Evolutionary conservation across 2,329 filamentous ascomycete species (phyloP).

Genomic region (Leptographium galeiforme): DNA sequence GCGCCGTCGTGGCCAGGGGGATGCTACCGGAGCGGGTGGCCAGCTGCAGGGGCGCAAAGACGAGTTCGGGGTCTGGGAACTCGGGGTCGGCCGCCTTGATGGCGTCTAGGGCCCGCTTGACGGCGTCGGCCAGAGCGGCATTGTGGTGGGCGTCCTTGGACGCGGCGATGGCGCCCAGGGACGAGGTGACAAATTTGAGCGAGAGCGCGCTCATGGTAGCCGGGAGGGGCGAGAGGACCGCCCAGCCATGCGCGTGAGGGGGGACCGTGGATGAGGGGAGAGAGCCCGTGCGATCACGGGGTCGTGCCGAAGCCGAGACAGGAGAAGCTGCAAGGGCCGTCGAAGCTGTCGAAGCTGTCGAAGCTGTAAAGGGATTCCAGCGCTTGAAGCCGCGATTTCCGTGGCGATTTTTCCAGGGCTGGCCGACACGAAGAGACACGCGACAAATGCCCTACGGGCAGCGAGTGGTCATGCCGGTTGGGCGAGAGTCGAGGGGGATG

Average conservation of each 20-base stretch:
- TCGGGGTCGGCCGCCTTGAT: slow-evolving; percentile 75
- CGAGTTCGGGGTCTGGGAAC: slow-evolving; percentile 75
- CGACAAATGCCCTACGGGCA: not conserved
- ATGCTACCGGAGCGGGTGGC: slow-evolving; percentile 80
- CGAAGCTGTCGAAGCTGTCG: not conserved
- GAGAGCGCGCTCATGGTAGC: slow-evolving; percentile 82
- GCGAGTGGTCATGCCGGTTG: not conserved
- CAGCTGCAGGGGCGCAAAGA: slow-evolving; percentile 82
- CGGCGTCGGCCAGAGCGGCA: slow-evolving; percentile 70
- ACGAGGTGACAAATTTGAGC: slow-evolving; percentile 88
- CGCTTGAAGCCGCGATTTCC: not conserved
- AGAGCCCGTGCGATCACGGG: not conserved
- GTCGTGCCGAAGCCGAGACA: not conserved
- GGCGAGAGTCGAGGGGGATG: not conserved
- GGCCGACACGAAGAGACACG: not conserved
- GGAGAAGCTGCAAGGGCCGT: too few relatives aligned
- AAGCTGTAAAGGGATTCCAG: not conserved
- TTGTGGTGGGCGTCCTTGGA: slow-evolving; percentile 85
- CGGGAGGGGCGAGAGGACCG: slow-evolving; percentile 22
- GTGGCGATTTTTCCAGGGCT: not conserved
- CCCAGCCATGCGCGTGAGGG: slow-evolving; percentile 29
- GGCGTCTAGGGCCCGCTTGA: slow-evolving; percentile 67
- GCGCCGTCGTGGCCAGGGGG: slow-evolving; percentile 72
- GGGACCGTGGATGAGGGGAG: slow-evolving; percentile 1
- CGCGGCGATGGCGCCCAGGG: slow-evolving; percentile 78